Evolutionary conservation across 208 protist species (phyloP).

Genomic region (Crithidia thermophila): DNA sequence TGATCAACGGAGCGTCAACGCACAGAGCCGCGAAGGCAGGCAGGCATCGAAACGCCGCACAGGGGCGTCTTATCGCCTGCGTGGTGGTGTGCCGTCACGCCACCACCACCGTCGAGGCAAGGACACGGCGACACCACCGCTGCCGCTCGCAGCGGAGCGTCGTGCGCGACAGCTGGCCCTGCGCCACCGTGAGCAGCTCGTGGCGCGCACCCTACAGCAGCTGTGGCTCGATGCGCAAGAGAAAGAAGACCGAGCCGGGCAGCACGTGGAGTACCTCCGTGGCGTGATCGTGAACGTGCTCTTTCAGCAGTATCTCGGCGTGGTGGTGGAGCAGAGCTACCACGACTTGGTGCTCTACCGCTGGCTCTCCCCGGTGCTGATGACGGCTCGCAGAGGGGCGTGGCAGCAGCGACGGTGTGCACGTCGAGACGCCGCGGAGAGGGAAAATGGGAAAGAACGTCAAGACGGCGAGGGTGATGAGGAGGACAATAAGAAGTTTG

Average conservation of each 20-base stretch:
- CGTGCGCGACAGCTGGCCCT: neutral
- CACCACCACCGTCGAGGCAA: no score
- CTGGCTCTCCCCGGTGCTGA: constrained; percentile 36
- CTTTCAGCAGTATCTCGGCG: constrained; percentile 57
- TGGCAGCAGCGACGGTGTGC: neutral
- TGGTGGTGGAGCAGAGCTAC: constrained; percentile 45
- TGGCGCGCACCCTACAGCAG: constrained; percentile 11
- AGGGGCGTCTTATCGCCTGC: no score
- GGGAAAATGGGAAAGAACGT: no score
- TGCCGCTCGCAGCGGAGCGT: constrained; percentile 1
- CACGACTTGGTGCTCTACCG: constrained; percentile 51
- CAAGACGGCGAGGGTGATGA: no score
- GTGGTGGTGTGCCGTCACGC: no score
- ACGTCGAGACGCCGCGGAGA: neutral
- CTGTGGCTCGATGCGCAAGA: constrained; percentile 33
- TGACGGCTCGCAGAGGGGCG: neutral
- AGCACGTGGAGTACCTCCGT: constrained; percentile 55
- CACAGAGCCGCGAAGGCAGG: no score
- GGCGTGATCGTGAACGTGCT: constrained; percentile 43
- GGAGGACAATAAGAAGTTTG: no score
- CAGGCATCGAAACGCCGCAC: no score
- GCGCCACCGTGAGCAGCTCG: neutral
- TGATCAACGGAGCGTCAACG: no score
- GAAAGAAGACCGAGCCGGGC: constrained; percentile 40
- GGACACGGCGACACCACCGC: neutral